phyloP scores from a whole-genome alignment of 257 asterid genomes.

The Knoxia roxburghii region DNA sequence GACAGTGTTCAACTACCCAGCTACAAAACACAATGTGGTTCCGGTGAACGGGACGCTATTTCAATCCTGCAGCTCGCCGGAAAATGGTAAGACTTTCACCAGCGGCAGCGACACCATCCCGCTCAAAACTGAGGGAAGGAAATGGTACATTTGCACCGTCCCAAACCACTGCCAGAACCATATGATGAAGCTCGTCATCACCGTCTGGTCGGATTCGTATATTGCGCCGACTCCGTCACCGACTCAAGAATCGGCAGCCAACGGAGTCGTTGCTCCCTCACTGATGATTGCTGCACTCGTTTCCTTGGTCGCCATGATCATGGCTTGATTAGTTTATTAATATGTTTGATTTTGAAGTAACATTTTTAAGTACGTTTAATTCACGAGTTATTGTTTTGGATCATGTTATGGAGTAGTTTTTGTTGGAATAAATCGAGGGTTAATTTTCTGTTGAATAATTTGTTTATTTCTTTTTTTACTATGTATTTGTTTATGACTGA shows the following conservation, averaged over 20 bases:
- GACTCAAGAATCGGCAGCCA: constrained; percentile 6
- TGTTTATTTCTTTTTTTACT: too few species aligned
- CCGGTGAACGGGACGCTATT: constrained; percentile 16
- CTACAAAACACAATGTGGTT: constrained; percentile 29
- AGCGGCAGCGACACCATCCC: constrained; percentile 7
- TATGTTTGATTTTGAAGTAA: background rate
- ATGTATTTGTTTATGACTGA: too few species aligned
- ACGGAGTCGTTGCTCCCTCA: background rate
- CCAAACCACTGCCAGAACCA: constrained; percentile 20
- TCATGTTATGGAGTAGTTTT: too few species aligned
- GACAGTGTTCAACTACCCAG: constrained; percentile 26
- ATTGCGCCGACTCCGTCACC: constrained; percentile 13
- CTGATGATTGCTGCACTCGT: background rate
- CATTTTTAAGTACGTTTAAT: too few species aligned
- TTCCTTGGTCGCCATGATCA: background rate
- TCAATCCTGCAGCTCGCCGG: constrained; percentile 1
- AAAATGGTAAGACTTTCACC: too few species aligned
- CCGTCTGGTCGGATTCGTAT: constrained; percentile 10
- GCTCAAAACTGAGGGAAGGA: constrained; percentile 24
- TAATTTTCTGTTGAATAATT: background rate
- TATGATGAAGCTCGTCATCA: constrained; percentile 37
- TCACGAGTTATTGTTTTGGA: too few species aligned
- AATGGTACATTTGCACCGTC: constrained; percentile 33
- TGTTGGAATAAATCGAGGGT: background rate
- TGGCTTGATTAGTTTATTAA: background rate